phyloP scores from a whole-genome alignment of 2,329 filamentous ascomycete genomes.

The Penicillium sp. region DNA sequence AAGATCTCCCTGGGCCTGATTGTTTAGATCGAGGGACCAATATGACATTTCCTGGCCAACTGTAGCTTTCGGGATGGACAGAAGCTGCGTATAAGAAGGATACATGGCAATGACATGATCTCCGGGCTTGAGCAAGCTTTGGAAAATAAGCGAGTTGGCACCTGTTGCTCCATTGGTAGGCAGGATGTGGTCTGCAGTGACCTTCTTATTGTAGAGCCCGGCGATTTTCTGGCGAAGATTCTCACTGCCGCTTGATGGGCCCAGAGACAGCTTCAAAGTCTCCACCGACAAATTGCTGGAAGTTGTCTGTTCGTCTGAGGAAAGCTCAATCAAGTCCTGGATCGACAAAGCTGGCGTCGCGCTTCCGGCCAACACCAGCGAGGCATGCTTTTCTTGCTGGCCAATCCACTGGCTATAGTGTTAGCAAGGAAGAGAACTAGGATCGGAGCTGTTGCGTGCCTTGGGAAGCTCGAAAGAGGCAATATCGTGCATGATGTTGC shows the following conservation, averaged over 20 bases:
- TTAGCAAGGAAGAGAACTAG: not conserved
- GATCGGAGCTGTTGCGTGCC: not conserved
- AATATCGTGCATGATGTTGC: constrained; percentile 1
- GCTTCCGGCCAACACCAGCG: constrained; percentile 7
- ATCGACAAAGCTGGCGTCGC: constrained; percentile 8
- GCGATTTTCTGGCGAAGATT: constrained; percentile 6
- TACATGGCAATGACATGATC: constrained; percentile 15
- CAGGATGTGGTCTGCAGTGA: constrained; percentile 6
- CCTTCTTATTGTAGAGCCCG: not conserved
- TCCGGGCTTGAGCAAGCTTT: constrained; percentile 2
- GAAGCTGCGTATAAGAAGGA: constrained; percentile 7
- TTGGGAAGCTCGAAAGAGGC: constrained; percentile 12
- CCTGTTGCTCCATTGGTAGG: constrained; percentile 9
- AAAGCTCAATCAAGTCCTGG: constrained; percentile 10
- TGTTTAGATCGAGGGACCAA: constrained; percentile 3
- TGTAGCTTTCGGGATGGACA: constrained; percentile 4
- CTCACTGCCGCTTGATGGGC: constrained; percentile 1
- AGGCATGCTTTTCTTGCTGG: not conserved
- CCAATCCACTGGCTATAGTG: constrained; percentile 5
- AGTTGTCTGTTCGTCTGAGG: constrained; percentile 7
- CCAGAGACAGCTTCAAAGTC: not conserved
- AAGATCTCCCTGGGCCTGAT: not conserved
- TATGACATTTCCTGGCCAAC: constrained; percentile 2
- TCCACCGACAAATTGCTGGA: constrained; percentile 4
- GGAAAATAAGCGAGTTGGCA: constrained; percentile 10